A percentile compares a stretch with the other conserved stretches of the same genome.
These are phyloP conservation scores for Floccularia luteovirens DNA, from an alignment of 768 basidiomycete genomes.

Conservation along the genomic window DNA sequence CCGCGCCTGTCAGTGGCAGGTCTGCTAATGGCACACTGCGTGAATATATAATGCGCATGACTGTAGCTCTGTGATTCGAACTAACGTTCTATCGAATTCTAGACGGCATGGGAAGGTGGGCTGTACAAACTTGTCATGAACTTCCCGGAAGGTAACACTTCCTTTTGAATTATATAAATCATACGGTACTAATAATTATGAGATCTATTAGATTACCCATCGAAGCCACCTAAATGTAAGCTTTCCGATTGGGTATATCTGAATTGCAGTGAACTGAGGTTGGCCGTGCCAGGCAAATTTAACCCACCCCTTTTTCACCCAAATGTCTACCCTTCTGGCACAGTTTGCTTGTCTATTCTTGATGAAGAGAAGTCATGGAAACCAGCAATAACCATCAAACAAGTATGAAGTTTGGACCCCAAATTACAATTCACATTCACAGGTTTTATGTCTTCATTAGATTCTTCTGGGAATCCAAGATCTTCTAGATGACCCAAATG, in stretches of 20 bases:
- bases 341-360: slow-evolving; percentile 94
- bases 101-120: slow-evolving; percentile 99
- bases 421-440: neutral
- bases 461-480: slow-evolving; percentile 96
- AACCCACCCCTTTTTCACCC: slow-evolving; percentile 93
- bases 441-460: slow-evolving; percentile 31
- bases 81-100: neutral
- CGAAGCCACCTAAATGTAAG: slow-evolving; percentile 89
- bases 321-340: slow-evolving; percentile 98
- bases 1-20: too few species aligned
- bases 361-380: slow-evolving; percentile 99
- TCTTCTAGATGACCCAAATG: slow-evolving; percentile 90
- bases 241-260: too few species aligned
- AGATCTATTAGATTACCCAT: slow-evolving; percentile 70
- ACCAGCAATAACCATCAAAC: slow-evolving; percentile 97
- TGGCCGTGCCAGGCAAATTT: slow-evolving; percentile 89
- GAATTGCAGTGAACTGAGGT: too few species aligned
- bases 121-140: slow-evolving; percentile 89
- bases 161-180: neutral
- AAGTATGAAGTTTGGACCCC: too few species aligned
- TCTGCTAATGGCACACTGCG: too few species aligned
- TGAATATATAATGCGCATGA: too few species aligned
- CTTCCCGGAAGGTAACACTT: slow-evolving; percentile 85
- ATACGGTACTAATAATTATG: too few species aligned
- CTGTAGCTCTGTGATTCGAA: too few species aligned